phyloP scores from a whole-genome alignment of 371 early-diverging fungal species.

The Rhizopus stolonifer region DNA sequence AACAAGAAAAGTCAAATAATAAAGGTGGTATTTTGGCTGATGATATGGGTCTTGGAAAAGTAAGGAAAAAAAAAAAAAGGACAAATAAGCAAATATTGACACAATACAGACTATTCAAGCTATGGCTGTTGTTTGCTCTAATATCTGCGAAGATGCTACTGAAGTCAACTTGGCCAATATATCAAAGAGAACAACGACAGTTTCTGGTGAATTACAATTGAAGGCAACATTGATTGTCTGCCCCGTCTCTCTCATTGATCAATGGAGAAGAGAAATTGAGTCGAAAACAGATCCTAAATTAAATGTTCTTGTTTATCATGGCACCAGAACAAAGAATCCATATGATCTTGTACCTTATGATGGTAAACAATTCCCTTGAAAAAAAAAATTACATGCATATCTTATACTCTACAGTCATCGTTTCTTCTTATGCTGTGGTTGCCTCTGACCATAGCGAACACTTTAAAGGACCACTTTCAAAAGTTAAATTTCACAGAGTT shows the following conservation, averaged over 20 bases:
- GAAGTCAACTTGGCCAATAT: too few relatives aligned
- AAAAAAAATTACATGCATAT: not conserved
- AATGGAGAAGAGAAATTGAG: constrained; percentile 66
- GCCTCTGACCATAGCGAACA: constrained; percentile 11
- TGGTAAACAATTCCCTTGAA: constrained; percentile 22
- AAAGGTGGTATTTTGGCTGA: constrained; percentile 78
- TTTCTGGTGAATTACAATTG: constrained; percentile 57
- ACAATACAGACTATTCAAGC: constrained; percentile 71
- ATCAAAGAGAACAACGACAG: not conserved
- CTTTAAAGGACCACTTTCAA: constrained; percentile 13
- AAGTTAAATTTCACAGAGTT: constrained; percentile 47
- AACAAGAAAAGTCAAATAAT: constrained; percentile 51
- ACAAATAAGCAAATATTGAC: not conserved
- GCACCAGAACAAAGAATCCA: constrained; percentile 28
- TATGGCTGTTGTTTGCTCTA: constrained; percentile 68
- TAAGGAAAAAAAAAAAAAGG: too few relatives aligned
- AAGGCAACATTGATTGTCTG: constrained; percentile 68
- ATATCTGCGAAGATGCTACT: constrained; percentile 31
- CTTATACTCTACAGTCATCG: constrained; percentile 30
- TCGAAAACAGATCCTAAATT: constrained; percentile 49
- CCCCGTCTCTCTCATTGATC: constrained; percentile 60
- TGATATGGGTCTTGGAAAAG: constrained; percentile 62
- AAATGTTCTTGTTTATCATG: constrained; percentile 60
- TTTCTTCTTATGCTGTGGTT: constrained; percentile 38
- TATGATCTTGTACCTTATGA: constrained; percentile 45